Percentiles rank a stretch among this genome's conserved stretches.
These are phyloP conservation scores for Sclerotinia sclerotiorum DNA, from an alignment of 2,329 filamentous ascomycete species.

Conservation along the genomic window DNA sequence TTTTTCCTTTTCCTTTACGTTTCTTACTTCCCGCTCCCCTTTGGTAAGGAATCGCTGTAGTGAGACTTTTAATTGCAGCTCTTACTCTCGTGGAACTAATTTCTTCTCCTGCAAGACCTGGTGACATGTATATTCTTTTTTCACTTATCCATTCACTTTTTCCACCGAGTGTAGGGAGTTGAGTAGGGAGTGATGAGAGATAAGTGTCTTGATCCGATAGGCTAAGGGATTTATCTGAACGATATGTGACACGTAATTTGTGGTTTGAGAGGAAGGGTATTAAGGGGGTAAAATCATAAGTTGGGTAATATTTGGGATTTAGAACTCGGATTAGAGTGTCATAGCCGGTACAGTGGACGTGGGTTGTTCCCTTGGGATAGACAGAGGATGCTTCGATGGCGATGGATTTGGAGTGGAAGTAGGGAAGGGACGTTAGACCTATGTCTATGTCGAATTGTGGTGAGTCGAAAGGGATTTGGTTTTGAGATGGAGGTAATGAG, in stretches of 20 bases:
- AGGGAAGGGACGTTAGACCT: constrained; percentile 68
- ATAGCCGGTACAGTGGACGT: constrained; percentile 72
- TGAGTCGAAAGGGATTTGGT: too few relatives aligned
- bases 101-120: background rate
- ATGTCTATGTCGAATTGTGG: constrained; percentile 52
- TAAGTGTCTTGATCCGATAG: background rate
- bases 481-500: background rate
- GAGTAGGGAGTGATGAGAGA: background rate
- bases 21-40: constrained; percentile 54
- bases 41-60: constrained; percentile 49
- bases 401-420: constrained; percentile 69
- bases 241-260: constrained; percentile 62
- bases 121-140: background rate
- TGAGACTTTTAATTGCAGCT: background rate
- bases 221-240: constrained; percentile 41
- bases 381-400: constrained; percentile 53
- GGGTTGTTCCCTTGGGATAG: constrained; percentile 45
- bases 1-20: constrained; percentile 50
- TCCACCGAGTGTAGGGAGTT: background rate
- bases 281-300: constrained; percentile 55
- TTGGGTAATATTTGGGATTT: constrained; percentile 68
- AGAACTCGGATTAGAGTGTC: constrained; percentile 75
- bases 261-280: constrained; percentile 63
- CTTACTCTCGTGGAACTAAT: background rate
- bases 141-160: background rate